A percentile compares a stretch with the other conserved stretches of the same genome.
These are phyloP conservation scores for Pleodorina starrii DNA, from an alignment of 139 green algal species.

Conservation along the genomic window DNA sequence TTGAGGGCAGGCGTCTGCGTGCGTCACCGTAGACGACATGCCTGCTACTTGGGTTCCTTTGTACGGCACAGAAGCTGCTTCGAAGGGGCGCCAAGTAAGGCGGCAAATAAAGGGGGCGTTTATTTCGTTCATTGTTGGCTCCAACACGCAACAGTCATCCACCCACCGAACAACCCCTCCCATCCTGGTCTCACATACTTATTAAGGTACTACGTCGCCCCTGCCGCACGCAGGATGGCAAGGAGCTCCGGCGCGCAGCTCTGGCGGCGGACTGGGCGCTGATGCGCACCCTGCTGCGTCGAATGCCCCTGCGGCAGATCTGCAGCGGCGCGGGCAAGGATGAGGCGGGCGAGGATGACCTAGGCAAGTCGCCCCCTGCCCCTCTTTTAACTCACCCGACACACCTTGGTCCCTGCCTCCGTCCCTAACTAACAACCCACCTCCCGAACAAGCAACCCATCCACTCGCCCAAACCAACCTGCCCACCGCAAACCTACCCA, in stretches of 20 bases:
- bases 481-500: too few relatives aligned
- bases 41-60: neutral
- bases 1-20: too few relatives aligned
- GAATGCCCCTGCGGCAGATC: slow-evolving; percentile 29
- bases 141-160: neutral
- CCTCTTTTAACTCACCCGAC: too few relatives aligned
- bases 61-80: neutral
- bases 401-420: too few relatives aligned
- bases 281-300: slow-evolving; percentile 39
- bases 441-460: too few relatives aligned
- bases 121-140: neutral
- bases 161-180: neutral
- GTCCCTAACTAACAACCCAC: too few relatives aligned
- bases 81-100: neutral
- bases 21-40: too few relatives aligned
- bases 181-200: neutral
- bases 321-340: slow-evolving; percentile 5
- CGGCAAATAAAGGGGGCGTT: neutral
- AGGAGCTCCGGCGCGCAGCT: slow-evolving; percentile 1
- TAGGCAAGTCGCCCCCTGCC: neutral
- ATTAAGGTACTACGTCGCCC: neutral
- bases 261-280: slow-evolving; percentile 31
- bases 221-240: slow-evolving; percentile 10
- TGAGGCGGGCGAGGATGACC: slow-evolving; percentile 12
- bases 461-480: too few relatives aligned